Evolutionary conservation across 2,329 filamentous ascomycete species (phyloP).

Genomic region (Mycosphaerella arachidis): DNA sequence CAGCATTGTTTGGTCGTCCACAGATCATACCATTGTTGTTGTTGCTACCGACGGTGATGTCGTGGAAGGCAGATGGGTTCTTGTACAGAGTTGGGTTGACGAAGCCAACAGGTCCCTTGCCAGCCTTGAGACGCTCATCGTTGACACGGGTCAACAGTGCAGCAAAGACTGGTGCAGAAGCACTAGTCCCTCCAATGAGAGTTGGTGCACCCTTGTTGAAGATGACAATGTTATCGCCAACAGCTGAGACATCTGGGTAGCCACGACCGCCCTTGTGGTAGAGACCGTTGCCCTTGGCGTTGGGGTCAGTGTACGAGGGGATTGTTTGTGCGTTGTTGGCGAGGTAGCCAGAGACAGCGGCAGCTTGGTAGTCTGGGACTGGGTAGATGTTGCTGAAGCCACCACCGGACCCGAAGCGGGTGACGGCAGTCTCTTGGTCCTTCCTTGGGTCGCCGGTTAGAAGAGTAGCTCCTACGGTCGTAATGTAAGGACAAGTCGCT

Average conservation of each 20-base stretch:
- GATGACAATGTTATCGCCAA: slow-evolving; percentile 28
- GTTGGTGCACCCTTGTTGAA: slow-evolving; percentile 20
- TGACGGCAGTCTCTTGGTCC: slow-evolving; percentile 38
- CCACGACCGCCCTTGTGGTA: slow-evolving; percentile 25
- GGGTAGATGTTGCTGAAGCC: slow-evolving; percentile 37
- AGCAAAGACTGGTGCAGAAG: slow-evolving; percentile 26
- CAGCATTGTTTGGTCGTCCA: not conserved
- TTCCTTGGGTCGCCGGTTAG: slow-evolving; percentile 3
- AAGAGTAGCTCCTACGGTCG: slow-evolving; percentile 42
- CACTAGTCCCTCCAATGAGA: slow-evolving; percentile 27
- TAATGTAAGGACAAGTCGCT: slow-evolving; percentile 40
- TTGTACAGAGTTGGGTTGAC: slow-evolving; percentile 38
- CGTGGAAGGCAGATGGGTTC: slow-evolving; percentile 35
- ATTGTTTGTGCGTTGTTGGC: slow-evolving; percentile 20
- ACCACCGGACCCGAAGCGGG: slow-evolving; percentile 41
- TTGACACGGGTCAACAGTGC: slow-evolving; percentile 28
- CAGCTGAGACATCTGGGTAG: slow-evolving; percentile 42
- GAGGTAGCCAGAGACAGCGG: slow-evolving; percentile 38
- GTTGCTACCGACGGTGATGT: slow-evolving; percentile 33
- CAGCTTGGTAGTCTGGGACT: slow-evolving; percentile 34
- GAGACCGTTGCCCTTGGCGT: slow-evolving; percentile 49
- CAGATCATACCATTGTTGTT: slow-evolving; percentile 9
- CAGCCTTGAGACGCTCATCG: slow-evolving; percentile 25
- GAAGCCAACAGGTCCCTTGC: slow-evolving; percentile 28
- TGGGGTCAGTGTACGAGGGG: slow-evolving; percentile 40